Conservation (phyloP, 1,284 basidiomycete species). For the Malassezia pachydermatis region DNA sequence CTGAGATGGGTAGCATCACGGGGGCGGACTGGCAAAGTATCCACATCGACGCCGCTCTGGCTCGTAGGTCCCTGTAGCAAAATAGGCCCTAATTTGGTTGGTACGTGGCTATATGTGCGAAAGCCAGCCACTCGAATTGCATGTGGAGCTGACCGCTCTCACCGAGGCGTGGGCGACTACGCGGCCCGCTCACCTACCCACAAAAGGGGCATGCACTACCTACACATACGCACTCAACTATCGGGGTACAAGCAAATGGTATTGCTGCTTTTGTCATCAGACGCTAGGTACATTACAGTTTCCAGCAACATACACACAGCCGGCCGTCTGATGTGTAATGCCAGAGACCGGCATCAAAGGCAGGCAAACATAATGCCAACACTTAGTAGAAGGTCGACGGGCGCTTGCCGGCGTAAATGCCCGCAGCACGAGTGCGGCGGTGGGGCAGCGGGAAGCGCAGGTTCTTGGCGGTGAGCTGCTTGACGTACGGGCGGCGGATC, state of each 20-base stretch:
- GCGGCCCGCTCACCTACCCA: too few species aligned
- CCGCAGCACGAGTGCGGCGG: constrained; percentile 54
- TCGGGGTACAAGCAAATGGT: constrained; percentile 9
- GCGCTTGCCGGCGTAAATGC: constrained; percentile 49
- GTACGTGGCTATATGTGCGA: neutral
- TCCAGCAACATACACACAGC: neutral
- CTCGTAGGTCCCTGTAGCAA: constrained; percentile 7
- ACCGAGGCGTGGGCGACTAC: too few species aligned
- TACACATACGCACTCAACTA: constrained; percentile 1
- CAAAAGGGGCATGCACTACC: neutral
- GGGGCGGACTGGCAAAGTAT: constrained; percentile 40
- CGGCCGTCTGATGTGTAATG: constrained; percentile 3
- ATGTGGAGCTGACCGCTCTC: too few species aligned
- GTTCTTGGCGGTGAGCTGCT: constrained; percentile 76
- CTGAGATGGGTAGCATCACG: neutral
- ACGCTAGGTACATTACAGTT: constrained; percentile 13
- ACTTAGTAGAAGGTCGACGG: constrained; percentile 51
- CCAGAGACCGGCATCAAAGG: constrained; percentile 1
- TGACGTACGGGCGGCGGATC: constrained; percentile 78
- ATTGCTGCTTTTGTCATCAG: constrained; percentile 18
- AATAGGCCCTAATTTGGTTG: too few species aligned
- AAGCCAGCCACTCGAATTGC: neutral
- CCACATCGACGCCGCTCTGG: constrained; percentile 23
- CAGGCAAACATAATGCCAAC: constrained; percentile 1
- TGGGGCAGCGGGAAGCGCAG: constrained; percentile 98